phyloP scores from a whole-genome alignment of 2,329 filamentous ascomycete species.

The Seiridium unicorne region DNA sequence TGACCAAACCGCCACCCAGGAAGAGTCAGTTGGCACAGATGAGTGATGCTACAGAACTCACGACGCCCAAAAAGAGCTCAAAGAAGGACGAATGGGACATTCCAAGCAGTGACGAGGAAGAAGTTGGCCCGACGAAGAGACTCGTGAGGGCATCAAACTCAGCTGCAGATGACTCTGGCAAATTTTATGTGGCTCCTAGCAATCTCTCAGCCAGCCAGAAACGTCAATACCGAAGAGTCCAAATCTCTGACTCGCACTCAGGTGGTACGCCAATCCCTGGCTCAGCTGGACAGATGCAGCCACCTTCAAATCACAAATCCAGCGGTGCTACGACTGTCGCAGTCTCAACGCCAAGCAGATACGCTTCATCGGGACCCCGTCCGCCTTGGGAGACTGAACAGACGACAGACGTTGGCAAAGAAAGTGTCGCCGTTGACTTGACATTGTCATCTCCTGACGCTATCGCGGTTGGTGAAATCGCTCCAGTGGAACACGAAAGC shows the following conservation, averaged over 20 bases:
- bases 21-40: conserved; percentile 14
- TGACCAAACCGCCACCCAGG: conserved; percentile 11
- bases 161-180: conserved; percentile 13
- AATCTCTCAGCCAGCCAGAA: conserved; percentile 31
- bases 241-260: conserved; percentile 16
- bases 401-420: not conserved
- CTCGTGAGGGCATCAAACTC: conserved; percentile 14
- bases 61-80: conserved; percentile 23
- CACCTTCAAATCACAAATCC: conserved; percentile 23
- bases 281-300: not conserved
- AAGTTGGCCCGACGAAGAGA: conserved; percentile 7
- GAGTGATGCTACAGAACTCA: conserved; percentile 20
- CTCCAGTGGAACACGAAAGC: not conserved
- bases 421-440: conserved; percentile 20
- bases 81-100: conserved; percentile 28
- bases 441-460: conserved; percentile 28
- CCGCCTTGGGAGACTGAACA: conserved; percentile 21
- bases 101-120: conserved; percentile 26
- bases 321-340: conserved; percentile 28
- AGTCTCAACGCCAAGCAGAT: conserved; percentile 29
- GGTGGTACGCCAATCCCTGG: not conserved
- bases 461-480: conserved; percentile 14
- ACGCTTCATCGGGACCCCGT: conserved; percentile 26
- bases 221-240: conserved; percentile 27
- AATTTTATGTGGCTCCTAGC: conserved; percentile 29